Conservation (phyloP, 345 rosid species). For the Acer campestre region DNA sequence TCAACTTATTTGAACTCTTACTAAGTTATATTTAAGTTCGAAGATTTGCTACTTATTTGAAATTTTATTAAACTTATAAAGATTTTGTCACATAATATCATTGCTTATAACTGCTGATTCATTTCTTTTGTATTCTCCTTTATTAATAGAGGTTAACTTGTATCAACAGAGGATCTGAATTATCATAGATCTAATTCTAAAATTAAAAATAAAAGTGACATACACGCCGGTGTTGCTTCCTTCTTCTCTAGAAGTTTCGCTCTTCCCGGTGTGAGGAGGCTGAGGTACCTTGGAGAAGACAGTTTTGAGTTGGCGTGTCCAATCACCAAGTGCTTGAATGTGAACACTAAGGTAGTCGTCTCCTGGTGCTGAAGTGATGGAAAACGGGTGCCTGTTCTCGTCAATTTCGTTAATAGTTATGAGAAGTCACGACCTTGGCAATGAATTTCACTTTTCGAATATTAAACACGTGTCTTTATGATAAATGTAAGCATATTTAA, state of each 20-base stretch:
- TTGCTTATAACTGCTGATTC: no score
- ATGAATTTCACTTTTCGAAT: no score
- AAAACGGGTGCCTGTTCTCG: conserved; percentile 76
- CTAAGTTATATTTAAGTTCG: no score
- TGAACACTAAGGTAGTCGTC: conserved; percentile 87
- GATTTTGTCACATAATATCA: no score
- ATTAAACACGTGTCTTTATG: no score
- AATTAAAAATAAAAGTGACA: background rate
- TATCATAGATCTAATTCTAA: no score
- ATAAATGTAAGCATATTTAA: background rate
- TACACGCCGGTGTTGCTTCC: conserved; percentile 37
- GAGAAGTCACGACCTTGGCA: background rate
- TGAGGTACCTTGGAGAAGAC: conserved; percentile 82
- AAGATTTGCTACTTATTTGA: no score
- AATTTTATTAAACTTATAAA: background rate
- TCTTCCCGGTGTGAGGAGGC: conserved; percentile 59
- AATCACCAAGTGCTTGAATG: conserved; percentile 81
- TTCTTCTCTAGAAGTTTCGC: conserved; percentile 66
- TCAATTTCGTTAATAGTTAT: background rate
- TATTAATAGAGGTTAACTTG: no score
- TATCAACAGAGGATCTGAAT: no score
- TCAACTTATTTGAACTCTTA: no score
- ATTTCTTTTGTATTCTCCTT: no score
- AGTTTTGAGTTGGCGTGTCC: conserved; percentile 76
- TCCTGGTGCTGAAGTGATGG: conserved; percentile 89